Evolutionary conservation across 2,329 filamentous ascomycete species (phyloP), one percentile per base, ranked within the genome.

Genomic region (Cladosporium sp.): DNA sequence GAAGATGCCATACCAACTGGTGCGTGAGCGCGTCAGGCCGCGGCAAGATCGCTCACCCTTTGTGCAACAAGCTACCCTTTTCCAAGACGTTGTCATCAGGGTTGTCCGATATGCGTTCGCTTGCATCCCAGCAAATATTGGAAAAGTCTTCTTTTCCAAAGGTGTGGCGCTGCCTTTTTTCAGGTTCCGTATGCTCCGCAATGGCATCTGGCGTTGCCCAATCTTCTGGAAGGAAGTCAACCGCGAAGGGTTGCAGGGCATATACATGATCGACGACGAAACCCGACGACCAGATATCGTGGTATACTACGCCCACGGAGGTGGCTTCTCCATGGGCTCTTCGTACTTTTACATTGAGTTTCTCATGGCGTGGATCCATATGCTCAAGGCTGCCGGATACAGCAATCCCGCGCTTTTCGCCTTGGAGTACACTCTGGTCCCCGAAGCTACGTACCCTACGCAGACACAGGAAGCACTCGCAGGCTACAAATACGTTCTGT

Each of bases 281-380:
- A 72, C 75, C 33, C 69, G 74, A 42, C 73, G 78, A 48, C 84
- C 87, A 0, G 88, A 93, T 63, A 72, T 93, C 49, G 82, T 90
- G n/a, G 68, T 94, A 2, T 92, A 89, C 64, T 93, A 93, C 64
- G 79, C 80, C 35, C 88, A 94, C 64, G 88, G 86, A 13, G 89
- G 89, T 18, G 89, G 89, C 0, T 93, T 94, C 65, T 80, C 82
- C 6, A 87, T 94, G 83, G 89, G 88, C 3, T 89, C 86, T 11
- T 75, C 78, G 15, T 86, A 86, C 69, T 94, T 94, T 67, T 94
- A 94, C 65, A 78, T 91, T 30, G 89, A 94, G 61, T 93, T 92
- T 57, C 74, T 94, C 2, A 72, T 92, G 48, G 79, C 82, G 7
- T 89, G 85, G 84, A 71, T 87, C 11, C 73, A 76, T 38, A 70